Base-by-base conservation (phyloP, 495 filamentous ascomycete genomes). In the Darksidea phi region DNA sequence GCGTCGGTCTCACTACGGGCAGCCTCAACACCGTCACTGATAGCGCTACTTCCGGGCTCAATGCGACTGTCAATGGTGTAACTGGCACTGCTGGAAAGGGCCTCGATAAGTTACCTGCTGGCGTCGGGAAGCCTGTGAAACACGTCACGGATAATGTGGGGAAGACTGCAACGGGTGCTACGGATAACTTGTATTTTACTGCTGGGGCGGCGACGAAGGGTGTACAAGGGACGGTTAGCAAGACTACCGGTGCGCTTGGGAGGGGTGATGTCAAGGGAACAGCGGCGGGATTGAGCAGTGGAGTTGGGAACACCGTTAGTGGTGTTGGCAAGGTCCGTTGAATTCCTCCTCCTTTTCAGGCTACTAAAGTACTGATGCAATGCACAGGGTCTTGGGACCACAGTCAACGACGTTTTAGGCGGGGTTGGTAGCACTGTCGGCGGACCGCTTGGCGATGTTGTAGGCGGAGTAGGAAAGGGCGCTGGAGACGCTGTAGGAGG, bases 91-190 rank as follows among this genome's bases (percentile, higher is more conserved):
- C 62, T 1, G 62, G 66, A 6, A 62, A 62, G 18, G 61, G 61
- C 1, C 56, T 65, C 28, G 61, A 65, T 11, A 56, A 65, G 20
- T 47, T 68, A 17, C 66, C 61, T 24, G 56, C 42, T 1, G 66
- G 66, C 46, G 61, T 68, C 5, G 61, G 66, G 26, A 64, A 68
- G 57, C 66, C 66, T 11, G 66, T 61, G 18, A 65, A 65, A 47
- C 66, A 68, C 25, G 46, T 68, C 26, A 65, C 62, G 1, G 66
- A 68, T 48, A 34, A 37, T 17, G 55, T 68, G 47, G 66, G 66
- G 20, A 58, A 65, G 57, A 65, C 62, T 20, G 62, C 48, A 48
- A 65, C 66, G 21, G 58, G 57, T 0, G 57, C 50, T 28, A 59
- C 57, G 38, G 61, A 65, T 59, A 62, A 62, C 20, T 25, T 65